Evolutionary conservation across 495 filamentous ascomycete genomes (phyloP).

Genomic region (Paragyromitra xinjiangensis): DNA sequence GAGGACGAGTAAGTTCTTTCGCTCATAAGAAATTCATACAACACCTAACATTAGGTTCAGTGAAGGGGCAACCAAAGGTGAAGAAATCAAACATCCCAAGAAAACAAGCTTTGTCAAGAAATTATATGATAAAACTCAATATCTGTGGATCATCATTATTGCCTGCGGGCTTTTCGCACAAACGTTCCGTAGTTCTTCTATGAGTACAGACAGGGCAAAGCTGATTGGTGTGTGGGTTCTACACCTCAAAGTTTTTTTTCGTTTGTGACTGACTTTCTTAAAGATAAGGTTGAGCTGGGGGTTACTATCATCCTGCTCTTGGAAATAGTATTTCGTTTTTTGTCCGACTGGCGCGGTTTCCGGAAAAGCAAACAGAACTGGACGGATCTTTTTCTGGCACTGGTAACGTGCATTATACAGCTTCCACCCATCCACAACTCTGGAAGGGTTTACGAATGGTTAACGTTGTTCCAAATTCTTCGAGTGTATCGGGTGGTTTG

Average conservation of each 20-base stretch:
- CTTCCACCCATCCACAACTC: slow-evolving; percentile 81
- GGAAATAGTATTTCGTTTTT: slow-evolving; percentile 84
- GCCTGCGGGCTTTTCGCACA: slow-evolving; percentile 78
- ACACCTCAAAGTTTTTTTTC: not conserved
- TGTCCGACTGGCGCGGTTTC: slow-evolving; percentile 80
- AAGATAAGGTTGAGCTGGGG: slow-evolving; percentile 72
- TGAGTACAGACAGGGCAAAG: slow-evolving; percentile 66
- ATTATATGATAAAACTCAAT: slow-evolving; percentile 74
- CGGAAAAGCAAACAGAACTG: slow-evolving; percentile 75
- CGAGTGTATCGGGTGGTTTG: slow-evolving; percentile 91
- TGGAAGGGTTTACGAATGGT: slow-evolving; percentile 81
- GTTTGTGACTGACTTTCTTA: slow-evolving; percentile 1
- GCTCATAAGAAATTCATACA: not conserved
- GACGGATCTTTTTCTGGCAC: slow-evolving; percentile 78
- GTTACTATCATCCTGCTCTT: slow-evolving; percentile 81
- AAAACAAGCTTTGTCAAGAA: slow-evolving; percentile 69
- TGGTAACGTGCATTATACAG: slow-evolving; percentile 85
- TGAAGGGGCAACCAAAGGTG: slow-evolving; percentile 56
- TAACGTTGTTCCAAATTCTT: slow-evolving; percentile 92
- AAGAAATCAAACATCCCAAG: slow-evolving; percentile 62
- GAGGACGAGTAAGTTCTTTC: slow-evolving; percentile 66
- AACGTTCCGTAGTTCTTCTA: slow-evolving; percentile 75
- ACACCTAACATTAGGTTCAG: slow-evolving; percentile 50
- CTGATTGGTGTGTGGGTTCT: slow-evolving; percentile 62
- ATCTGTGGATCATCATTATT: slow-evolving; percentile 85